Conservation (phyloP, 2,329 filamentous ascomycete species). For the Pleurostoma richardsiae region DNA sequence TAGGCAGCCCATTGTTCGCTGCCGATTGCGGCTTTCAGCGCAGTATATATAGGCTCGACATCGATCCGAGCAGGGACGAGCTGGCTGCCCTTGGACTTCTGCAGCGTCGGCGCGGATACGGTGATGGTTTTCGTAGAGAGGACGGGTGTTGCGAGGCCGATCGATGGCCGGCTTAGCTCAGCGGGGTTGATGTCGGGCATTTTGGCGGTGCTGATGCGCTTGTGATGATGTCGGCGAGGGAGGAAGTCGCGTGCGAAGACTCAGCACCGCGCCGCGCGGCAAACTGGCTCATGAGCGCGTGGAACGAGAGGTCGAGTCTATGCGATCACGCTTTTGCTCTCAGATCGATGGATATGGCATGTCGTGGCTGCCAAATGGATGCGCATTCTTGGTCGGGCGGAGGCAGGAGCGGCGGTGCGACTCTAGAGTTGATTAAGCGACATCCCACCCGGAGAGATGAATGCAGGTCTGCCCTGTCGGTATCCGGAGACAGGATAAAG, state of each 20-base stretch:
- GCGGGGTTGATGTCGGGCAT: conserved; percentile 70
- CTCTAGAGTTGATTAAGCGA: too few species aligned
- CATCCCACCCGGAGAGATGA: too few species aligned
- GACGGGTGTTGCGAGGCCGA: conserved; percentile 54
- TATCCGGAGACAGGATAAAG: too few species aligned
- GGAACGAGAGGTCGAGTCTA: conserved; percentile 24
- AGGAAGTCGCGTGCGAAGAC: conserved; percentile 40
- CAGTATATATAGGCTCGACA: conserved; percentile 59
- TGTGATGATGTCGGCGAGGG: conserved; percentile 6
- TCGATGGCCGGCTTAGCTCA: conserved; percentile 58
- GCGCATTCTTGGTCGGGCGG: conserved; percentile 21
- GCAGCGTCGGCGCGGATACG: conserved; percentile 40
- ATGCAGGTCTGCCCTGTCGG: too few species aligned
- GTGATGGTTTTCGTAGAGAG: conserved; percentile 53
- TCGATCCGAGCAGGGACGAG: conserved; percentile 63
- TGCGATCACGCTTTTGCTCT: conserved; percentile 35
- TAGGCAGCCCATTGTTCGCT: conserved; percentile 59
- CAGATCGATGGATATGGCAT: conserved; percentile 40
- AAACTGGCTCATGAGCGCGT: conserved; percentile 37
- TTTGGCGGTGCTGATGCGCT: conserved; percentile 15
- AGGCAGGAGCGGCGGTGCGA: too few species aligned
- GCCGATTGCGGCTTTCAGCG: conserved; percentile 54
- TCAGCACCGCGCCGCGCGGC: conserved; percentile 38
- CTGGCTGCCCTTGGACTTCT: conserved; percentile 56
- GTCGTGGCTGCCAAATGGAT: conserved; percentile 33